Conservation (phyloP, 2,329 filamentous ascomycete species). For the Spiromastix sp. region DNA sequence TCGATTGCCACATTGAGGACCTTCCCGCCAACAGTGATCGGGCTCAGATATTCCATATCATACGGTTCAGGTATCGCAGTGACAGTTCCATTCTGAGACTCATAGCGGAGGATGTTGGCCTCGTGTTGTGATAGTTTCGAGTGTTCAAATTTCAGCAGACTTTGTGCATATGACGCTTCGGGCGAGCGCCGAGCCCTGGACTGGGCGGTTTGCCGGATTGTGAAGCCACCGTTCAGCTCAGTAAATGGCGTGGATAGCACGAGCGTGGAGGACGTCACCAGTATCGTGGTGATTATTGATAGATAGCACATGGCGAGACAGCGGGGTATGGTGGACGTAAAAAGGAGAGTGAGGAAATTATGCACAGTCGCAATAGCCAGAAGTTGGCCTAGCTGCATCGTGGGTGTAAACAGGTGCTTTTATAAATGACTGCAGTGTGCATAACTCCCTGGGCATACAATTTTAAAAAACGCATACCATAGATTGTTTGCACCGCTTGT, state of each 20-base stretch:
- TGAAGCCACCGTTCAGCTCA: neutral
- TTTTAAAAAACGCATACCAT: too few relatives aligned
- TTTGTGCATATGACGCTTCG: neutral
- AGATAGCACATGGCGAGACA: too few relatives aligned
- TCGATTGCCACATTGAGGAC: constrained; percentile 59
- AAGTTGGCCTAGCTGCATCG: too few relatives aligned
- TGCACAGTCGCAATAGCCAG: too few relatives aligned
- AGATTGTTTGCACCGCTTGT: too few relatives aligned
- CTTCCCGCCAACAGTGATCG: constrained; percentile 54
- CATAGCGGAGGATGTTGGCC: neutral
- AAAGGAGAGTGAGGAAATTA: too few relatives aligned
- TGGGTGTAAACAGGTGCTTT: too few relatives aligned
- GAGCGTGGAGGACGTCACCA: neutral
- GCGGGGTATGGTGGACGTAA: too few relatives aligned
- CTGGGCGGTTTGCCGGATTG: neutral
- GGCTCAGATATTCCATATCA: constrained; percentile 50
- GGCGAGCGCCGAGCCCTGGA: neutral
- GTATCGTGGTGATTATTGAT: neutral
- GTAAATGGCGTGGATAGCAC: too few relatives aligned
- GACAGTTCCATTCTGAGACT: constrained; percentile 7
- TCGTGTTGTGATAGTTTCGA: too few relatives aligned
- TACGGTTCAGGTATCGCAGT: constrained; percentile 36
- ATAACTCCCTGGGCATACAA: too few relatives aligned
- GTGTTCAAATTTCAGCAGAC: neutral
- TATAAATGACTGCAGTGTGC: too few relatives aligned